Evolutionary conservation across 2,329 filamentous ascomycete species (phyloP).

Genomic region (Shiraia sp.): DNA sequence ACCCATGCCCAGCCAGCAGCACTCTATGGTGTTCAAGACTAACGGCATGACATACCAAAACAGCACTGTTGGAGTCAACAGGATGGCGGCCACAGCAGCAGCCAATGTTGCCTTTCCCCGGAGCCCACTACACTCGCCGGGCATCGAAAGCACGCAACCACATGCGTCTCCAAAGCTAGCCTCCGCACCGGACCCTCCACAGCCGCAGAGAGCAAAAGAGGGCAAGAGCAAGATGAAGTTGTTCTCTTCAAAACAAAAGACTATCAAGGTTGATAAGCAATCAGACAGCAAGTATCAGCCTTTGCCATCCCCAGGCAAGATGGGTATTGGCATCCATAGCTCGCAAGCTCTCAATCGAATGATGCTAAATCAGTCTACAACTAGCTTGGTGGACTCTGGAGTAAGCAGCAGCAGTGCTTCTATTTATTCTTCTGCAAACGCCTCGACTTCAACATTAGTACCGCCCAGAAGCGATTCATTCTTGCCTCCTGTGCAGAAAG

Average conservation of each 20-base stretch:
- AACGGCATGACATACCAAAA: conserved; percentile 60
- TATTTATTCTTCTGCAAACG: conserved; percentile 75
- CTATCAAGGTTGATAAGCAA: conserved; percentile 71
- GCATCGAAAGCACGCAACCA: conserved; percentile 27
- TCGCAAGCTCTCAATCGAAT: conserved; percentile 65
- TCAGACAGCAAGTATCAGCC: conserved; percentile 63
- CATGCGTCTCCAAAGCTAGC: conserved; percentile 40
- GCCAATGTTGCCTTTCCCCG: conserved; percentile 75
- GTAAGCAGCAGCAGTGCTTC: conserved; percentile 61
- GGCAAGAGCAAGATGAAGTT: conserved; percentile 77
- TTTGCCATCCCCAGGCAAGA: conserved; percentile 67
- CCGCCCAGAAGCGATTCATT: conserved; percentile 51
- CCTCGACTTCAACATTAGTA: conserved; percentile 76
- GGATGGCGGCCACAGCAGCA: conserved; percentile 69
- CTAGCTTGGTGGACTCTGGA: conserved; percentile 65
- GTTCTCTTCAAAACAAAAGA: conserved; percentile 73
- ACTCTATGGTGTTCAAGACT: conserved; percentile 45
- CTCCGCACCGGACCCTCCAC: conserved; percentile 38
- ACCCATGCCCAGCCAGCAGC: conserved; percentile 50
- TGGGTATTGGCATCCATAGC: conserved; percentile 67
- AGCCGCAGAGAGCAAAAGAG: conserved; percentile 68
- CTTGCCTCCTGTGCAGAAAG: conserved; percentile 60
- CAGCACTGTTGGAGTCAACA: conserved; percentile 63
- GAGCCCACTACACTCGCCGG: conserved; percentile 56
- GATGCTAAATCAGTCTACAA: conserved; percentile 69